phyloP scores from a whole-genome alignment of 805 yeast species.

The Saccharomycopsis sp. region DNA sequence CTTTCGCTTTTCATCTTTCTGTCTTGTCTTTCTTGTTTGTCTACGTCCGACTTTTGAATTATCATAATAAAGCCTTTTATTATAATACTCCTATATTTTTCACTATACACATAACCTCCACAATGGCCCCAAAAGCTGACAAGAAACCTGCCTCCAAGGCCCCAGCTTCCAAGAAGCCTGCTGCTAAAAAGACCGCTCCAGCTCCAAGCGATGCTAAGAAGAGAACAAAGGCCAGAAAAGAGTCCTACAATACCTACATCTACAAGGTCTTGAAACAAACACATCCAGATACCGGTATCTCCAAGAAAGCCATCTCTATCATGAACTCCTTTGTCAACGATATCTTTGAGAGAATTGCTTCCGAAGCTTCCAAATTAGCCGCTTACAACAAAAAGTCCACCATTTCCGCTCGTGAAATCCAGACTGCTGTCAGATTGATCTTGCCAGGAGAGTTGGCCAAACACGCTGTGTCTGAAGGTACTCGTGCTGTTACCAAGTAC shows the following conservation, averaged over 20 bases:
- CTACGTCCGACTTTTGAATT: not conserved
- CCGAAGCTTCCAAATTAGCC: conserved; percentile 97
- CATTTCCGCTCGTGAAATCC: conserved; percentile 96
- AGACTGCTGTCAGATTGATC: conserved; percentile 96
- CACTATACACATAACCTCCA: conserved; percentile 23
- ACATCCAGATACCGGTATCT: conserved; percentile 99
- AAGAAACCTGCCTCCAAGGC: conserved; percentile 86
- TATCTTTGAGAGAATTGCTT: conserved; percentile 95
- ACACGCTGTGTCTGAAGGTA: conserved; percentile 98
- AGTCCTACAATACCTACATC: conserved; percentile 95
- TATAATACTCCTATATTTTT: no score
- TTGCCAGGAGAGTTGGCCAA: conserved; percentile 98
- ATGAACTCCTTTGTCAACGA: conserved; percentile 98
- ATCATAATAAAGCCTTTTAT: no score
- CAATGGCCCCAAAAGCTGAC: conserved; percentile 62
- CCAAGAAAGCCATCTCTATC: conserved; percentile 97
- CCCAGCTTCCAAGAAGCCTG: conserved; percentile 94
- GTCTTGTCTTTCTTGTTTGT: not conserved
- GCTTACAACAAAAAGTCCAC: conserved; percentile 98
- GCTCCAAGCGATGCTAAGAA: conserved; percentile 59
- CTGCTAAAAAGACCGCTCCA: conserved; percentile 83
- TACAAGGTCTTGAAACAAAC: conserved; percentile 98
- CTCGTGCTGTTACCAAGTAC: conserved; percentile 96
- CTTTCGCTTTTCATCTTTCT: not conserved
- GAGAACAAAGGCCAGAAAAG: conserved; percentile 95